phyloP scores from a whole-genome alignment of 2,329 filamentous ascomycete species.

The Tolypocladium inflatum region DNA sequence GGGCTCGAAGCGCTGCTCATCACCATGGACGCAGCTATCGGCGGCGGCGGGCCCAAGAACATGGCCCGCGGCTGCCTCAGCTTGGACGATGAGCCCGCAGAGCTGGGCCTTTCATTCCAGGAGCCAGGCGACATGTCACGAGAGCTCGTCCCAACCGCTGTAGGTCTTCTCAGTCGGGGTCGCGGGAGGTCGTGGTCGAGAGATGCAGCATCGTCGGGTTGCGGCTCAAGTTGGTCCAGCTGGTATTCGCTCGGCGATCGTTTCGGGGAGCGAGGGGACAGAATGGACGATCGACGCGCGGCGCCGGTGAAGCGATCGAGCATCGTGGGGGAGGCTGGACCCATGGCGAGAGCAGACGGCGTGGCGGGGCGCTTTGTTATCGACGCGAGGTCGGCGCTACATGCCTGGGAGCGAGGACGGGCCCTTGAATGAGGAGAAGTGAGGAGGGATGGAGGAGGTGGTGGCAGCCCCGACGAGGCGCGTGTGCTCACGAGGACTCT shows the following conservation, averaged over 20 bases:
- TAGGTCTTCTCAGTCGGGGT: slow-evolving; percentile 11
- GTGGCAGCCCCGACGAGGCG: not conserved
- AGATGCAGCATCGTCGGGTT: slow-evolving; percentile 16
- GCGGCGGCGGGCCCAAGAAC: slow-evolving; percentile 41
- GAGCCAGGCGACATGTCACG: slow-evolving; percentile 6
- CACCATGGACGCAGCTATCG: slow-evolving; percentile 35
- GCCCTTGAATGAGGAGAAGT: not conserved
- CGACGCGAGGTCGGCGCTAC: not conserved
- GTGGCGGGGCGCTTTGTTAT: not conserved
- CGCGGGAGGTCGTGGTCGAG: slow-evolving; percentile 12
- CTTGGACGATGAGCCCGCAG: slow-evolving; percentile 21
- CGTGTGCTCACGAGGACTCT: not conserved
- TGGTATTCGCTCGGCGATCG: slow-evolving; percentile 23
- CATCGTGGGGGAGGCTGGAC: slow-evolving; percentile 14
- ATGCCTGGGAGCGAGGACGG: not conserved
- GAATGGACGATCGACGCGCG: slow-evolving; percentile 12
- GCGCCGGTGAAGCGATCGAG: slow-evolving; percentile 16
- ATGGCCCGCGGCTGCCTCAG: slow-evolving; percentile 20
- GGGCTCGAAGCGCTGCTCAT: slow-evolving; percentile 10
- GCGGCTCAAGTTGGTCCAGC: slow-evolving; percentile 29
- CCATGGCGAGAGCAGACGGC: not conserved
- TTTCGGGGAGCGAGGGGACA: slow-evolving; percentile 13
- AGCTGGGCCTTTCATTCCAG: slow-evolving; percentile 16
- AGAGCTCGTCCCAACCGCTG: slow-evolving; percentile 1
- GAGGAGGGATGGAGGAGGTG: not conserved